Evolutionary conservation across 192 early-diverging fungal genomes (phyloP), one percentile per base, ranked within the genome.

Genomic region (Rhizophlyctis rosea): DNA sequence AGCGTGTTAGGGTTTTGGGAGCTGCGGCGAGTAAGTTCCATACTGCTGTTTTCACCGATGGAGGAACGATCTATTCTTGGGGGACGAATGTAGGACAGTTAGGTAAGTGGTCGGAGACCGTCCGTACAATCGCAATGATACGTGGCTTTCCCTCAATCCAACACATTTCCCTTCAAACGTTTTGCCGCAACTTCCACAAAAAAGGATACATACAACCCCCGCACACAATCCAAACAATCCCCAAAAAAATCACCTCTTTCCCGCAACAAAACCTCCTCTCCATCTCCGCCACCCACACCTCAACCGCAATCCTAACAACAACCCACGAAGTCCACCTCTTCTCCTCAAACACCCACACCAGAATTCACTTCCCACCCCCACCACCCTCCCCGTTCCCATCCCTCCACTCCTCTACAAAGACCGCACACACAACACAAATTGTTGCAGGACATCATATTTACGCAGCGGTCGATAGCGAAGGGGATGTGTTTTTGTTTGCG

Each of bases 11-110:
- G 0, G 68, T 87, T 30, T 57, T 79, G 14, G 86, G 84, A 4
- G 86, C 75, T 1, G 86, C 87, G 23, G 86, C 87, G 3, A 86
- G 86, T 0, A 79, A 74, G 54, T 81, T 83, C 59, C 90, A 92
- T 59, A 76, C 89, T 0, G 83, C 75, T 11, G 81, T 81, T 0
- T 82, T 85, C 55, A 84, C 85, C n/a, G 59, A 72, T 23, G 72
- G 67, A 0, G 63, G 87, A 67, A 29, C 69, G 68, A 23, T 91
- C 57, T 77, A 87, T 78, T 50, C 87, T 66, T 86, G 90, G 90
- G 82, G 82, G 2, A 67, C 79, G 29, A 89, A 88, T 61, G 78
- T 81, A 54, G 90, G 90, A 3, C 89, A 91, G 65, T 64, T 92
- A 16, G 90, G 88, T 57, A 68, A 11, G 27, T 49, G 23, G 62